Evolutionary conservation across 169 alveolate species (phyloP).

Genomic region (Plasmodium sp.): DNA sequence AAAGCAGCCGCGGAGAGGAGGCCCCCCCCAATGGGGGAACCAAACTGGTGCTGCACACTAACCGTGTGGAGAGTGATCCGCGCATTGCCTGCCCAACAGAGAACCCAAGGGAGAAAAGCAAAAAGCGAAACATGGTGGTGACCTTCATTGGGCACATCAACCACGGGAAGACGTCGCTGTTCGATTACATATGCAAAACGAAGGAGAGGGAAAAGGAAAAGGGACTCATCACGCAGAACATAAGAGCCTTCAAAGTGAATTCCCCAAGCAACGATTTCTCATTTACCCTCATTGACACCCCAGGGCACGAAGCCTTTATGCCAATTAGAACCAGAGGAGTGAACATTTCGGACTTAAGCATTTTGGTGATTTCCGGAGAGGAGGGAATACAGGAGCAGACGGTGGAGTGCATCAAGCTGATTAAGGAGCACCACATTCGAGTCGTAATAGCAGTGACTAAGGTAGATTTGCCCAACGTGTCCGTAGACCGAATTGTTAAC

Average conservation of each 20-base stretch:
- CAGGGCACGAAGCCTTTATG: constrained; percentile 96
- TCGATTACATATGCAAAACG: constrained; percentile 85
- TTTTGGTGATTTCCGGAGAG: constrained; percentile 94
- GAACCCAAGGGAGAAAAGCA: constrained; percentile 86
- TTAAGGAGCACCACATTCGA: constrained; percentile 81
- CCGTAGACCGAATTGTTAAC: constrained; percentile 32
- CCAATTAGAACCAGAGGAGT: constrained; percentile 95
- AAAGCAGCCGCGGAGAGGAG: not conserved
- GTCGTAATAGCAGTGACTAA: constrained; percentile 92
- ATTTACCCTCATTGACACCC: constrained; percentile 95
- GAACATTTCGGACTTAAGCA: constrained; percentile 92
- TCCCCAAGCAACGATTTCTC: constrained; percentile 76
- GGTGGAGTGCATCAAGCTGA: constrained; percentile 91
- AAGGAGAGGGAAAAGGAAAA: constrained; percentile 87
- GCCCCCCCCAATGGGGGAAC: not conserved
- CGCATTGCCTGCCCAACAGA: not conserved
- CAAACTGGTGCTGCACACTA: not conserved
- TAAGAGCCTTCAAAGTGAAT: constrained; percentile 93
- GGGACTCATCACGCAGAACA: constrained; percentile 94
- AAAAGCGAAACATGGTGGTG: constrained; percentile 92
- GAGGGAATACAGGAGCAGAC: constrained; percentile 96
- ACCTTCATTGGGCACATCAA: constrained; percentile 98
- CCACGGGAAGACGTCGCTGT: constrained; percentile 97
- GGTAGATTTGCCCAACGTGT: constrained; percentile 79
- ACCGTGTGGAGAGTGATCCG: not conserved